Evolutionary conservation across 768 basidiomycete genomes (phyloP).

Genomic region (Termitomyces sp.): DNA sequence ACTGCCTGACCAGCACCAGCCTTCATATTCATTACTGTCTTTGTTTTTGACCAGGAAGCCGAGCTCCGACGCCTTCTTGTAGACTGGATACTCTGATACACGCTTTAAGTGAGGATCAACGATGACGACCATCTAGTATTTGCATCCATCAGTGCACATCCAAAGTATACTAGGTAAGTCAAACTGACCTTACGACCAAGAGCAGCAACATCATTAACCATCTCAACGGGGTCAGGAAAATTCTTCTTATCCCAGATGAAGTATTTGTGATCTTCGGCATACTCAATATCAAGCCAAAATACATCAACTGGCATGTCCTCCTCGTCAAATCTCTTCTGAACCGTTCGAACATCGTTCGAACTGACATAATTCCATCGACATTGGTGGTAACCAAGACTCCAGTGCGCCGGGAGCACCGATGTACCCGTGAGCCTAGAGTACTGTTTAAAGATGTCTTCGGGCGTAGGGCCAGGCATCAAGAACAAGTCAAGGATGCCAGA

Average conservation of each 20-base stretch:
- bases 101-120: conserved; percentile 96
- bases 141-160: conserved; percentile 7
- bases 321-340: conserved; percentile 88
- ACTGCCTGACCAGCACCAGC: conserved; percentile 98
- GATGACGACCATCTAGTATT: conserved; percentile 91
- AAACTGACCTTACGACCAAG: conserved; percentile 73
- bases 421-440: conserved; percentile 85
- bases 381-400: conserved; percentile 94
- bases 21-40: conserved; percentile 86
- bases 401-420: conserved; percentile 84
- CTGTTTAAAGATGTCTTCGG: conserved; percentile 79
- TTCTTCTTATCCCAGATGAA: conserved; percentile 93
- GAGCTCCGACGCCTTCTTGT: conserved; percentile 79
- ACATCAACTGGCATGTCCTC: conserved; percentile 95
- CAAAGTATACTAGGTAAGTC: neutral
- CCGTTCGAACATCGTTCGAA: conserved; percentile 80
- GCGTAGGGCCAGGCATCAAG: conserved; percentile 88
- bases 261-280: conserved; percentile 91
- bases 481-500: conserved; percentile 95
- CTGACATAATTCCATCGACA: conserved; percentile 98
- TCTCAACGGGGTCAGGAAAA: conserved; percentile 93
- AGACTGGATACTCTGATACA: conserved; percentile 73
- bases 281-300: conserved; percentile 97
- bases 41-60: conserved; percentile 79
- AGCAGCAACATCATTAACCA: conserved; percentile 87